A percentile compares a stretch with the other conserved stretches of the same genome.
These are phyloP conservation scores for Nemania sp. DNA, from an alignment of 2,329 filamentous ascomycete species.

Conservation along the genomic window DNA sequence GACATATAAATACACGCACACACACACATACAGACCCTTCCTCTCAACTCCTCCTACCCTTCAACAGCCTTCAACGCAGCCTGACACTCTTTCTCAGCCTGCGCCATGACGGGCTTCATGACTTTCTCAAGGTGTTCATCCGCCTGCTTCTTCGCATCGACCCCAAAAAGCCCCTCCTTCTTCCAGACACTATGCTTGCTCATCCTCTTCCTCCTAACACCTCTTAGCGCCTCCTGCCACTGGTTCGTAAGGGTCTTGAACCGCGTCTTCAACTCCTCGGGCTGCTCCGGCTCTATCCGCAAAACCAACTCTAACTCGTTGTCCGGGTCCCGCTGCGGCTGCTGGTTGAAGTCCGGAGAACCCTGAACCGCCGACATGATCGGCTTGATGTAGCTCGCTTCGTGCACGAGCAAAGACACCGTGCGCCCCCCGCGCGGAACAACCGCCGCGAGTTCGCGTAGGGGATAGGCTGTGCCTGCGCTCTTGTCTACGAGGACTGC, in stretches of 20 bases:
- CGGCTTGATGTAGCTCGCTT: constrained; percentile 52
- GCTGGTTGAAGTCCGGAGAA: constrained; percentile 61
- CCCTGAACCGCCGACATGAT: constrained; percentile 59
- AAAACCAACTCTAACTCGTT: constrained; percentile 63
- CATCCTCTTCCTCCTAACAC: too few relatives aligned
- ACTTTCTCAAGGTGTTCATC: constrained; percentile 51
- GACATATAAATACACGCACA: too few relatives aligned
- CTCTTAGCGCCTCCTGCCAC: constrained; percentile 56
- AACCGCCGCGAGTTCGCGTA: constrained; percentile 59
- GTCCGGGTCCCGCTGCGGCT: constrained; percentile 60
- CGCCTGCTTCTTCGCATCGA: constrained; percentile 47
- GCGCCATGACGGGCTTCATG: constrained; percentile 52
- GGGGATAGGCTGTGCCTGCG: constrained; percentile 45
- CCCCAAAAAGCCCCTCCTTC: constrained; percentile 47
- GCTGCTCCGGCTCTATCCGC: constrained; percentile 55
- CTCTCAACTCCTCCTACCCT: constrained; percentile 31
- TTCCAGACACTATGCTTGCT: constrained; percentile 54
- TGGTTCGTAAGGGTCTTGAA: constrained; percentile 51
- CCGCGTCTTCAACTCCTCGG: constrained; percentile 50
- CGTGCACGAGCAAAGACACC: constrained; percentile 45
- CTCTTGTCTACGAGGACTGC: constrained; percentile 43
- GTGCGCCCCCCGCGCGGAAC: constrained; percentile 50
- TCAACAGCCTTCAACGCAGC: constrained; percentile 44
- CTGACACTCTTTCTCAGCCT: constrained; percentile 57
- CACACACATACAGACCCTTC: background rate